Base-by-base conservation (phyloP, 2,329 filamentous ascomycete genomes). In the Microcyclosporella mali region DNA sequence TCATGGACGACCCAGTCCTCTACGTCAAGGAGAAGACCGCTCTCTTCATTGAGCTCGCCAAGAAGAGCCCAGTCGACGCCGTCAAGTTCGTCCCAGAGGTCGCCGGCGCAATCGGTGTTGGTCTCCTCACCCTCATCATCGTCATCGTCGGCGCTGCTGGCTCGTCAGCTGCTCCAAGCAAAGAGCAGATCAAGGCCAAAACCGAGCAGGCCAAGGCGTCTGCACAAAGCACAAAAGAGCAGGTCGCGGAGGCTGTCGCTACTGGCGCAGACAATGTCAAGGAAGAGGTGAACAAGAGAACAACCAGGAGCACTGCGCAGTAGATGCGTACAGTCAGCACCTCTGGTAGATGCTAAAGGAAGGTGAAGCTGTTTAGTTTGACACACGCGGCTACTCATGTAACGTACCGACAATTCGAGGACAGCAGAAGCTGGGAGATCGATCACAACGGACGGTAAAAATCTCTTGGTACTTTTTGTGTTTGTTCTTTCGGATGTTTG, bases 11-110 rank as follows among this genome's bases (percentile, higher is more conserved):
- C 75, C 92, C 92, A 36, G 79, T 95, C 57, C 72, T 72, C 56
- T 98, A 85, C 70, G 68, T 95, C 70, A 86, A 82, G 70, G 86
- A 95, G 82, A 97, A 95, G 81, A 67, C 94, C 49, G 84, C 94
- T 57, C 81, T 94, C 51, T 98, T 98, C 79, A 66, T 92, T 59
- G 82, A 82, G 57, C 82, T 97, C 60, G 85, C 82, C 65, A 79
- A 87, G 74, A 78, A 80, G 59, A 84, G 94, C 69, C 88, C 89
- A 45, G 59, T 95, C 54, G 75, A 88, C 70, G 89, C 89, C 40
- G 72, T 89, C 71, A 86, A 87, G 72, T 85, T 88, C 58, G 85
- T 95, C 53, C 92, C 92, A 54, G 92, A 95, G 71, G 83, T 94
- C 57, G 87, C 88, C 51, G 88, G 81, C 62, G 86, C 81, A 61